phyloP scores from a whole-genome alignment of 352 stramenopile genomes.

The Thalassiosira mediterranea region DNA sequence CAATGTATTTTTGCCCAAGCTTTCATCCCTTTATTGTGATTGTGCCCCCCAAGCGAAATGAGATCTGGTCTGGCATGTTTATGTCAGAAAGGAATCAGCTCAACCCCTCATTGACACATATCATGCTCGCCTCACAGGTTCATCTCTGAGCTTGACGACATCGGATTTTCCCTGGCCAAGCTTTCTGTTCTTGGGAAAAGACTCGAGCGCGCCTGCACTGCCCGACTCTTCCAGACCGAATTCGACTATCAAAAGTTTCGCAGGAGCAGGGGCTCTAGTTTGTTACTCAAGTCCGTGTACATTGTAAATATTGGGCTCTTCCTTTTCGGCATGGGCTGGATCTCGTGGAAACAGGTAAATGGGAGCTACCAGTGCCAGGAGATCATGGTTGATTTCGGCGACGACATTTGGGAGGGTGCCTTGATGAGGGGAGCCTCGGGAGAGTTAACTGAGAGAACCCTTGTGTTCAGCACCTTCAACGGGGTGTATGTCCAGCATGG shows the following conservation, averaged over 20 bases:
- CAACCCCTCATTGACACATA: too few species aligned
- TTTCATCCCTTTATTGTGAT: too few species aligned
- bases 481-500: constrained; percentile 30
- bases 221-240: constrained; percentile 8
- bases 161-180: constrained; percentile 8
- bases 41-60: too few species aligned
- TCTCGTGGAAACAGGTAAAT: constrained; percentile 9
- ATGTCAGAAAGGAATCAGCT: too few species aligned
- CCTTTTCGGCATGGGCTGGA: constrained; percentile 13
- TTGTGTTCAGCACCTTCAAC: constrained; percentile 45
- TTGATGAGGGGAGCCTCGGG: neutral
- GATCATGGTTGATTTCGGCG: constrained; percentile 5
- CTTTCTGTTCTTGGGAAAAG: constrained; percentile 27
- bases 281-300: constrained; percentile 33
- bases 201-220: constrained; percentile 13
- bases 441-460: neutral
- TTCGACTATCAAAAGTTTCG: constrained; percentile 4
- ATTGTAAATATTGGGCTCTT: constrained; percentile 21
- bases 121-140: too few species aligned
- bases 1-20: too few species aligned
- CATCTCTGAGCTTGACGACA: constrained; percentile 22
- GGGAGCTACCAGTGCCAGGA: constrained; percentile 14
- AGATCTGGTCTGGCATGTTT: too few species aligned
- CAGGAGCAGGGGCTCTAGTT: neutral
- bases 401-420: constrained; percentile 32